Conservation (phyloP, 169 alveolate genomes). For the Babesia bigemina region DNA sequence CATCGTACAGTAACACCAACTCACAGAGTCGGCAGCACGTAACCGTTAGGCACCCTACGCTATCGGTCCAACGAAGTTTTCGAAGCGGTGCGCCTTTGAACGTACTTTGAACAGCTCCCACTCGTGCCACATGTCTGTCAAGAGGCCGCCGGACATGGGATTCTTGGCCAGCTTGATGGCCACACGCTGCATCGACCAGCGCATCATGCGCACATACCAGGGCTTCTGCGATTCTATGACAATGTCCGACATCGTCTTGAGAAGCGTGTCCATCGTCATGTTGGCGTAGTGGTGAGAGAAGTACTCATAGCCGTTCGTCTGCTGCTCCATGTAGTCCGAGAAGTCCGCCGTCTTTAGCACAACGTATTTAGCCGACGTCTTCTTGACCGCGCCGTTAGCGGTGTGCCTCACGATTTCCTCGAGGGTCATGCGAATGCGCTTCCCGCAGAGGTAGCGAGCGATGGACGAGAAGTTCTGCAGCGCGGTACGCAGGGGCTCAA, state of each 20-base stretch:
- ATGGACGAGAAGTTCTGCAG: background rate
- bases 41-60: no score
- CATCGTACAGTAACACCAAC: no score
- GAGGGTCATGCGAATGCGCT: constrained; percentile 1
- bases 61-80: no score
- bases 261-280: background rate
- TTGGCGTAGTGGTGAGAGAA: background rate
- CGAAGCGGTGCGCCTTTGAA: no score
- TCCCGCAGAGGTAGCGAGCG: background rate
- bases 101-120: no score
- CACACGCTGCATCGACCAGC: background rate
- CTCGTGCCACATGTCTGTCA: no score
- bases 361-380: constrained; percentile 2
- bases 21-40: no score
- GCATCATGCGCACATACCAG: background rate
- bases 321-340: constrained; percentile 1
- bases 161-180: background rate
- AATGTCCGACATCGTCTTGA: background rate
- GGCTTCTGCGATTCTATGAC: background rate
- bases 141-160: no score
- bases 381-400: background rate
- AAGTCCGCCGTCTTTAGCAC: constrained; percentile 3
- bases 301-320: background rate
- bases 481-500: background rate
- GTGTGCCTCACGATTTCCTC: background rate